Conservation (phyloP, 2,329 filamentous ascomycete species). For the Aspergillus fructus region DNA sequence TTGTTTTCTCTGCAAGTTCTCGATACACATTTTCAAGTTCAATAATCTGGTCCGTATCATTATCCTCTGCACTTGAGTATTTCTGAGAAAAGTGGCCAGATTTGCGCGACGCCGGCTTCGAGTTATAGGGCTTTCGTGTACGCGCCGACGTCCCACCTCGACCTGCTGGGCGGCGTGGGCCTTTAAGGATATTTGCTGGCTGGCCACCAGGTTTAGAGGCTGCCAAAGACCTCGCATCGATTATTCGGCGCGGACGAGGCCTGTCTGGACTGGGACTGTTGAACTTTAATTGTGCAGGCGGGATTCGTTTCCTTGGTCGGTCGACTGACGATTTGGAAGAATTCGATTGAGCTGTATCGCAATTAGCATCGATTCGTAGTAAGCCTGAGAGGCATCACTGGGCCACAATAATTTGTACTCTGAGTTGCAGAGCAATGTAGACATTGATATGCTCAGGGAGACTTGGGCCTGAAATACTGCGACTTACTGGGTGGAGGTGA, state of each 20-base stretch:
- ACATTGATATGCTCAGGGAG: not conserved
- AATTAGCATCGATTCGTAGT: not conserved
- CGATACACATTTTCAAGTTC: constrained; percentile 30
- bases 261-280: constrained; percentile 18
- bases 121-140: constrained; percentile 22
- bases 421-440: not conserved
- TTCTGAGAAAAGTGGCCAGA: constrained; percentile 9
- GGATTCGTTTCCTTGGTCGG: constrained; percentile 11
- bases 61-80: constrained; percentile 23
- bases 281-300: constrained; percentile 20
- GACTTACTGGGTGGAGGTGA: constrained; percentile 25
- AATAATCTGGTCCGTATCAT: constrained; percentile 21
- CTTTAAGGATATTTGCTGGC: constrained; percentile 33
- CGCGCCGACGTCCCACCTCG: constrained; percentile 18
- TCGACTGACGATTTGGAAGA: not conserved
- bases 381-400: not conserved
- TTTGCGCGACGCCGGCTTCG: constrained; percentile 16
- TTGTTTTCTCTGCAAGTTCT: constrained; percentile 31
- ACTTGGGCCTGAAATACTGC: not conserved
- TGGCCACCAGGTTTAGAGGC: constrained; percentile 28
- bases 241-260: constrained; percentile 25
- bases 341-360: not conserved
- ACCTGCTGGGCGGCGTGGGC: constrained; percentile 24
- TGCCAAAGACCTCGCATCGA: constrained; percentile 40
- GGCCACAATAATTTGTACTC: not conserved